Percentiles rank a stretch among this genome's conserved stretches.
phyloP scores from a whole-genome alignment of 345 rosid genomes.

The Rhodomyrtus tomentosa region DNA sequence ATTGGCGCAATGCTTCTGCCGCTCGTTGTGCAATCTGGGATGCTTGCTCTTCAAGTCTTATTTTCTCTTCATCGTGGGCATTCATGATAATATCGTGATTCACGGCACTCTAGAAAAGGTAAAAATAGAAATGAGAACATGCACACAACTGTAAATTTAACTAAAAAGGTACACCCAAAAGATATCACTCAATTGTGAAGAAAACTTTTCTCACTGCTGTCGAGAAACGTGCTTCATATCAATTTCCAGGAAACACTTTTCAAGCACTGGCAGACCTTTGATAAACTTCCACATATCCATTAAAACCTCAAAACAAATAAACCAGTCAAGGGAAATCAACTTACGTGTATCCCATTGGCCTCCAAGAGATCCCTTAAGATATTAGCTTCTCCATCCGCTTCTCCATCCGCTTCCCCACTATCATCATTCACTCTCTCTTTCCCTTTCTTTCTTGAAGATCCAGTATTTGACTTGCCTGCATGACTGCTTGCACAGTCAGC shows the following conservation, averaged over 20 bases:
- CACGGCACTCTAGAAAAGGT: slow-evolving; percentile 60
- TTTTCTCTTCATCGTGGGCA: slow-evolving; percentile 65
- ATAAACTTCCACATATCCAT: not conserved
- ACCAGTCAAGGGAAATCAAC: slow-evolving; percentile 4
- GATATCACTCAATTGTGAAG: not conserved
- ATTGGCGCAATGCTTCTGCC: slow-evolving; percentile 86
- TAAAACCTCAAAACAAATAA: not conserved
- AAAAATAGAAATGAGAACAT: not conserved
- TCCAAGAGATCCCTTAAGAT: slow-evolving; percentile 73
- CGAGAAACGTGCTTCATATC: not conserved
- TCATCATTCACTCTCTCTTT: slow-evolving; percentile 29
- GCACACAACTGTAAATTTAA: not conserved
- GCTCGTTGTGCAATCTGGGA: slow-evolving; percentile 85
- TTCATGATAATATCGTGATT: slow-evolving; percentile 79
- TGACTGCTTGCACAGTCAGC: slow-evolving; percentile 9
- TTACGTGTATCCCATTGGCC: slow-evolving; percentile 86
- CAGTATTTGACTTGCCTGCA: slow-evolving; percentile 14
- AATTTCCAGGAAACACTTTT: not conserved
- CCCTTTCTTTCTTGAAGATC: slow-evolving; percentile 27
- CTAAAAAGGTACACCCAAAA: not conserved
- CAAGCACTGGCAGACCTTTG: not conserved
- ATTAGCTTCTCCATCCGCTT: slow-evolving; percentile 61
- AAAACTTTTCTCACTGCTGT: not conserved
- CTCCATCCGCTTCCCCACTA: slow-evolving; percentile 39
- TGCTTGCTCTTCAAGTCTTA: slow-evolving; percentile 85